Evolutionary conservation across 2,329 filamentous ascomycete genomes (phyloP).

Genomic region (Thelonectria olida): DNA sequence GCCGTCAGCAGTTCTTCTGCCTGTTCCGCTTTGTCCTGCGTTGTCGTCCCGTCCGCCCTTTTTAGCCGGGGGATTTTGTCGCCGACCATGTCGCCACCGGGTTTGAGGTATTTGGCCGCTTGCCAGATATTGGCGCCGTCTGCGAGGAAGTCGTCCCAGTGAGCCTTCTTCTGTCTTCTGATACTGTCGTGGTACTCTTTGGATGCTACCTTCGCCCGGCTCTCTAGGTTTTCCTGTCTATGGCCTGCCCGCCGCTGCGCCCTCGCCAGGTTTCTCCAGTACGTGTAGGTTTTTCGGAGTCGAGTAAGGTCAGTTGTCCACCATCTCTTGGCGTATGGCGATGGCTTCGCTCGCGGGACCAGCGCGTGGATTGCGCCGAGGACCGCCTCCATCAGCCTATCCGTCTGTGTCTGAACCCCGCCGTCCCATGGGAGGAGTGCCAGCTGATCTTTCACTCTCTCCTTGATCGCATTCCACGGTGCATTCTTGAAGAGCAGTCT

Average conservation of each 20-base stretch:
- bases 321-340: constrained; percentile 18
- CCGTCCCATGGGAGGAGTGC: not conserved
- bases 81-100: not conserved
- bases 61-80: too few species aligned
- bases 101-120: constrained; percentile 37
- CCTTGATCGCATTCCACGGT: constrained; percentile 12
- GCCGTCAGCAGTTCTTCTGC: too few species aligned
- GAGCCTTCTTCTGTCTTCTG: not conserved
- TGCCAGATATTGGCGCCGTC: constrained; percentile 28
- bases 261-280: constrained; percentile 15
- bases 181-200: constrained; percentile 1
- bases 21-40: too few species aligned
- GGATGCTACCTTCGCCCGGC: too few species aligned
- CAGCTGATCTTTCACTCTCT: not conserved
- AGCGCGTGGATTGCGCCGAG: constrained; percentile 15
- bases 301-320: constrained; percentile 5
- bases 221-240: not conserved
- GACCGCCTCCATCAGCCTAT: not conserved
- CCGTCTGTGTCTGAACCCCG: not conserved
- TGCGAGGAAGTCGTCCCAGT: not conserved
- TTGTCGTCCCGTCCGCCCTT: too few species aligned
- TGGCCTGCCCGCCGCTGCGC: not conserved
- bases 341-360: constrained; percentile 10
- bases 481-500: constrained; percentile 40
- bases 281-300: constrained; percentile 22